Evolutionary conservation across 2,329 filamentous ascomycete species (phyloP).

Genomic region (Colletotrichum liriopes): DNA sequence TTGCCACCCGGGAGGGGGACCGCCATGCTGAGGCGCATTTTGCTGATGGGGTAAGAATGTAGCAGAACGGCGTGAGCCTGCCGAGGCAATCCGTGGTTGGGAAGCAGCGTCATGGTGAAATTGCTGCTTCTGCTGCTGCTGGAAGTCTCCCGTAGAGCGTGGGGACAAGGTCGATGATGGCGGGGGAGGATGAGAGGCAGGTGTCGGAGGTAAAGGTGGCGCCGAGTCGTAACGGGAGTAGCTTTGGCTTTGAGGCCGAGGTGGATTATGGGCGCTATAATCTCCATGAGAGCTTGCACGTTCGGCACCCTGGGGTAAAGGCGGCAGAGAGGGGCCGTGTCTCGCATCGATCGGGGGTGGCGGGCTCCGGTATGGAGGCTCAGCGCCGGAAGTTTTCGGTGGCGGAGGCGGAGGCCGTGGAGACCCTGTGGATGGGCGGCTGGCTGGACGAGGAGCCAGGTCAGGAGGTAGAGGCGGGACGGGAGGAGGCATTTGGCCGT

Average conservation of each 20-base stretch:
- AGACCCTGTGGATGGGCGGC: constrained; percentile 51
- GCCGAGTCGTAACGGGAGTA: constrained; percentile 64
- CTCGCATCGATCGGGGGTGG: constrained; percentile 39
- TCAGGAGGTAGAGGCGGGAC: constrained; percentile 82
- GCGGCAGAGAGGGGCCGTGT: constrained; percentile 50
- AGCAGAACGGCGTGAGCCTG: constrained; percentile 46
- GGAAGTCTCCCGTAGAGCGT: constrained; percentile 37
- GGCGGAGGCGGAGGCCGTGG: constrained; percentile 66
- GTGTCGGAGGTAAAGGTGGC: constrained; percentile 59
- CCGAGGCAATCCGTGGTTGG: constrained; percentile 22
- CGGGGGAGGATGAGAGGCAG: constrained; percentile 1
- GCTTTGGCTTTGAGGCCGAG: constrained; percentile 36
- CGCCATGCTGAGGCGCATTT: constrained; percentile 22
- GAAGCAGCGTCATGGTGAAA: constrained; percentile 36
- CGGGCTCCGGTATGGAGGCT: constrained; percentile 51
- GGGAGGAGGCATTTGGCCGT: constrained; percentile 70
- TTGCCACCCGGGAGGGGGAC: constrained; percentile 42
- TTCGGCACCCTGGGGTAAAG: constrained; percentile 49
- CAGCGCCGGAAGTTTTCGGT: constrained; percentile 64
- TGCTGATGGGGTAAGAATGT: constrained; percentile 44
- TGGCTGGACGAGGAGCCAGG: constrained; percentile 62
- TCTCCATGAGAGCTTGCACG: constrained; percentile 45
- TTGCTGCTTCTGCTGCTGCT: constrained; percentile 27
- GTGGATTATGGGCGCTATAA: constrained; percentile 42
- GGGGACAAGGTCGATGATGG: constrained; percentile 14